Evolutionary conservation across 2,329 filamentous ascomycete species (phyloP).

Genomic region (Simplicillium aogashimaense): DNA sequence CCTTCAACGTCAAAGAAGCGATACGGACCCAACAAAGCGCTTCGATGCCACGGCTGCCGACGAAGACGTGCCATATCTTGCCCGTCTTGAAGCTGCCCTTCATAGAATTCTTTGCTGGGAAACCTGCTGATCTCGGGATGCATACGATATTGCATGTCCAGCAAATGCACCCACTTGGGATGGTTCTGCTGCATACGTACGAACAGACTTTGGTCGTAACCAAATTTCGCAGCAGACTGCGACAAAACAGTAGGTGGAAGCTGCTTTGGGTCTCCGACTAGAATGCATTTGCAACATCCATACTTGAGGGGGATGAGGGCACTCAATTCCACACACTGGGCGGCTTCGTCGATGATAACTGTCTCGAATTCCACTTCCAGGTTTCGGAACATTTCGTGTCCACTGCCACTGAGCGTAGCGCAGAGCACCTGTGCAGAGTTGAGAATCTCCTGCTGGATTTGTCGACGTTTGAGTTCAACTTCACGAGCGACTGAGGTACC

Average conservation of each 20-base stretch:
- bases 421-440: conserved; percentile 88
- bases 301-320: conserved; percentile 96
- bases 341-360: conserved; percentile 95
- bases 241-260: conserved; percentile 92
- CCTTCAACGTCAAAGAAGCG: conserved; percentile 96
- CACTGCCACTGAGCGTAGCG: conserved; percentile 87
- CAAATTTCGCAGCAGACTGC: conserved; percentile 81
- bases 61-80: conserved; percentile 70
- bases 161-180: conserved; percentile 76
- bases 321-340: conserved; percentile 94
- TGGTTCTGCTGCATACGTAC: conserved; percentile 96
- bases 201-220: conserved; percentile 96
- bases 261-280: conserved; percentile 97
- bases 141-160: conserved; percentile 99
- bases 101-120: conserved; percentile 87
- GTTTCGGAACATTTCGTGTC: conserved; percentile 94
- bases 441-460: conserved; percentile 83
- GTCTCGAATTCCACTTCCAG: conserved; percentile 96
- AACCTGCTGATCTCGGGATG: conserved; percentile 92
- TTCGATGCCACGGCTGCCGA: conserved; percentile 75
- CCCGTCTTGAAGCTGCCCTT: conserved; percentile 77
- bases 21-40: conserved; percentile 75
- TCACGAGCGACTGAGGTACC: conserved; percentile 75
- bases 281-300: conserved; percentile 89
- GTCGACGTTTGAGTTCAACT: conserved; percentile 73